These are phyloP conservation scores for Lachnellula subtilissima DNA, from an alignment of 2,329 filamentous ascomycete genomes.

Conservation along the genomic window DNA sequence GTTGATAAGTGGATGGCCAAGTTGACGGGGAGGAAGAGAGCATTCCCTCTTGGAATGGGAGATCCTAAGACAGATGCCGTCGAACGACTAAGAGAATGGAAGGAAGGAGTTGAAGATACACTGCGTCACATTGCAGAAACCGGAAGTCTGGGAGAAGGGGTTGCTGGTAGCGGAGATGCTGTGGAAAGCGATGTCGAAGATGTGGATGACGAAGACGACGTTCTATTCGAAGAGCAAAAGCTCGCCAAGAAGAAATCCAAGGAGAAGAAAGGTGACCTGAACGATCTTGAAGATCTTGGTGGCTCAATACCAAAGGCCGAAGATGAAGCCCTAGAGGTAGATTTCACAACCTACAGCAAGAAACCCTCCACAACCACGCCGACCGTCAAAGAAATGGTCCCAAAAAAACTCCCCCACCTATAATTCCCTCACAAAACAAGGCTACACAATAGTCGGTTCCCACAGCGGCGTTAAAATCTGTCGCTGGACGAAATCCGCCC, in stretches of 20 bases:
- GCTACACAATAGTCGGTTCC: constrained; percentile 89
- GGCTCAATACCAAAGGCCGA: constrained; percentile 51
- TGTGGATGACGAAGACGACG: constrained; percentile 49
- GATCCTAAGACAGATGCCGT: constrained; percentile 74
- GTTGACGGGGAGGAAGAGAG: constrained; percentile 77
- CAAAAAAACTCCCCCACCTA: constrained; percentile 85
- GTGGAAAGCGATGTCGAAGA: constrained; percentile 80
- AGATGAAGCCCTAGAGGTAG: constrained; percentile 61
- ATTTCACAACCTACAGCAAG: constrained; percentile 73
- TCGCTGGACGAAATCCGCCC: constrained; percentile 95
- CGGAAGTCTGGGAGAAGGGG: constrained; percentile 57
- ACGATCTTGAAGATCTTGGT: constrained; percentile 82
- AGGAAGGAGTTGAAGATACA: constrained; percentile 65
- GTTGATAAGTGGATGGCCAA: constrained; percentile 98
- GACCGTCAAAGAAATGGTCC: constrained; percentile 84
- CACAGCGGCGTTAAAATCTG: constrained; percentile 98
- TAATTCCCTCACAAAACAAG: constrained; percentile 86
- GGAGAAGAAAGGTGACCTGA: constrained; percentile 49
- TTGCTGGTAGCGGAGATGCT: constrained; percentile 76
- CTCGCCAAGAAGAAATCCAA: constrained; percentile 35
- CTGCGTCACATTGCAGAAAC: constrained; percentile 59
- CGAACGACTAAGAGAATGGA: constrained; percentile 71
- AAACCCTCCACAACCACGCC: constrained; percentile 39
- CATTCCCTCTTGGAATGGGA: constrained; percentile 82
- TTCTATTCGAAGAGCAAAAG: constrained; percentile 45